A percentile compares a stretch with the other conserved stretches of the same genome.
Evolutionary conservation across 768 basidiomycete species (phyloP).

Genomic region (Boletus reticulatus): DNA sequence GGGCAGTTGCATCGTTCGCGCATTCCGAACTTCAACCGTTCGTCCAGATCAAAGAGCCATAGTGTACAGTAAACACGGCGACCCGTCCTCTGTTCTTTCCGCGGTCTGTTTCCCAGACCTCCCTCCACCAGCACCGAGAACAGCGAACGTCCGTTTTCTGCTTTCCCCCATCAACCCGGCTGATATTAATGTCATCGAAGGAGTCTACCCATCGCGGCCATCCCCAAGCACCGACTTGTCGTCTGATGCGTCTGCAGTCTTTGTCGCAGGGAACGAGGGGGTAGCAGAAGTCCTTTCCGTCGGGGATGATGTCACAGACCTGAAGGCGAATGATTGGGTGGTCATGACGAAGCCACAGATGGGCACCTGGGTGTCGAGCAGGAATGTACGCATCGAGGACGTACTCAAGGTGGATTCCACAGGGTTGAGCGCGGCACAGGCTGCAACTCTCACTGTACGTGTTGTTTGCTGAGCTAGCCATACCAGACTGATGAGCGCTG

Average conservation of each 20-base stretch:
- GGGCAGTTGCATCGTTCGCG: conserved; percentile 6
- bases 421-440: conserved; percentile 55
- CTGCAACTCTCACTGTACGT: conserved; percentile 73
- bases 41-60: conserved; percentile 54
- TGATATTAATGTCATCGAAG: conserved; percentile 78
- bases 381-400: conserved; percentile 52
- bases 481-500: not conserved
- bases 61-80: conserved; percentile 59
- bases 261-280: conserved; percentile 77
- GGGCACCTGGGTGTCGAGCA: conserved; percentile 73
- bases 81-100: conserved; percentile 58
- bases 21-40: conserved; percentile 33
- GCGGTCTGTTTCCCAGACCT: conserved; percentile 51
- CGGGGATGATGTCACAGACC: conserved; percentile 48
- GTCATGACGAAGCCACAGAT: conserved; percentile 62
- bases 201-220: conserved; percentile 75
- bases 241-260: conserved; percentile 39
- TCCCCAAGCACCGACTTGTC: conserved; percentile 35
- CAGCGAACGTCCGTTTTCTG: conserved; percentile 64
- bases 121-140: conserved; percentile 50
- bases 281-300: conserved; percentile 63
- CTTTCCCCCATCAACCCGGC: conserved; percentile 80
- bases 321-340: conserved; percentile 69
- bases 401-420: conserved; percentile 57
- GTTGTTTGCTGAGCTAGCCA: not conserved